A percentile compares a stretch with the other conserved stretches of the same genome.
These are phyloP conservation scores for Rhodofomes roseus DNA, from an alignment of 1,284 basidiomycete species.

Conservation along the genomic window DNA sequence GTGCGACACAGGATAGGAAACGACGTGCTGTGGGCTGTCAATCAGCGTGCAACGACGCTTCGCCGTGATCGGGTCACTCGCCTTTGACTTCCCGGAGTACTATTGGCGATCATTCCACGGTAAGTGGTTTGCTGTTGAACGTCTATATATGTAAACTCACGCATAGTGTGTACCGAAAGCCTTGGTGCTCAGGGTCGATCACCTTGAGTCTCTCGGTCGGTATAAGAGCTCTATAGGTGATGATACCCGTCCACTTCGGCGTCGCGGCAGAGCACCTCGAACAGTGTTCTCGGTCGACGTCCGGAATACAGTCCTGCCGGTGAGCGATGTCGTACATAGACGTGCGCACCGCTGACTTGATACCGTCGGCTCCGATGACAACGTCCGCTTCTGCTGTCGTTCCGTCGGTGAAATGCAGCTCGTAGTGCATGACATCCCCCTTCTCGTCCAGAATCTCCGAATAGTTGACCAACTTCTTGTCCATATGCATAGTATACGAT, in stretches of 20 bases:
- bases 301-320: conserved; percentile 9
- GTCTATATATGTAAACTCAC: no score
- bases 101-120: conserved; percentile 18
- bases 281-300: conserved; percentile 4
- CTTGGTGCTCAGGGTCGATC: conserved; percentile 32
- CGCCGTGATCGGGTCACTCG: conserved; percentile 9
- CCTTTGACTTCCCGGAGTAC: conserved; percentile 44
- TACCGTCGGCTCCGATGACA: conserved; percentile 43
- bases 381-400: conserved; percentile 35
- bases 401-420: conserved; percentile 34
- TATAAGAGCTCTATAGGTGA: conserved; percentile 38
- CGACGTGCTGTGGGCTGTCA: conserved; percentile 18
- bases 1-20: conserved; percentile 26
- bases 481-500: conserved; percentile 30
- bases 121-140: no score
- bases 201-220: conserved; percentile 29
- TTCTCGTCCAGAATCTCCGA: not conserved
- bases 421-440: conserved; percentile 2
- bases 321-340: conserved; percentile 29
- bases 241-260: conserved; percentile 40
- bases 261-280: conserved; percentile 21
- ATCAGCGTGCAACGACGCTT: not conserved
- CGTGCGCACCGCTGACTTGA: conserved; percentile 35
- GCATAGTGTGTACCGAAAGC: conserved; percentile 10
- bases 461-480: conserved; percentile 28